Conservation (phyloP, 352 stramenopile species). For the Globisporangium abappressorium region DNA sequence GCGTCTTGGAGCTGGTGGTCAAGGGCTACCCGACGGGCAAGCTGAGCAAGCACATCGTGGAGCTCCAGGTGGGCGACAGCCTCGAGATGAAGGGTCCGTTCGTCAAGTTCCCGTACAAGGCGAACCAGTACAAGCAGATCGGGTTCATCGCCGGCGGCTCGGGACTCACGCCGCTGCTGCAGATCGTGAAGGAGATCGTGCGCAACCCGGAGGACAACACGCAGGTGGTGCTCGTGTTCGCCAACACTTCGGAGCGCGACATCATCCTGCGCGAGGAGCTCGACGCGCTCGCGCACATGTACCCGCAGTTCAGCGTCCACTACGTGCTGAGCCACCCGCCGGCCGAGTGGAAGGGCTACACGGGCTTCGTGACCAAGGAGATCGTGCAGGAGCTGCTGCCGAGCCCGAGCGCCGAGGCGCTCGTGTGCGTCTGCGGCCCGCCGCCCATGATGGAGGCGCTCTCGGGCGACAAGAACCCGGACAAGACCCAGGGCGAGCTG, state of each 20-base stretch:
- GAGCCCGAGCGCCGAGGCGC: slow-evolving; percentile 62
- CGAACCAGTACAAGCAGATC: slow-evolving; percentile 89
- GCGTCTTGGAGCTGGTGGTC: slow-evolving; percentile 85
- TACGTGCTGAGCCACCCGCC: slow-evolving; percentile 72
- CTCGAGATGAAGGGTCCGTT: slow-evolving; percentile 91
- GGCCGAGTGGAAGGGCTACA: slow-evolving; percentile 61
- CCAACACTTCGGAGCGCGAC: slow-evolving; percentile 82
- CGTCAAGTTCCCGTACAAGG: slow-evolving; percentile 79
- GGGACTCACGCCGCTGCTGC: slow-evolving; percentile 89
- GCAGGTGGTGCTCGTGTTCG: slow-evolving; percentile 83
- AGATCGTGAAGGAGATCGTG: slow-evolving; percentile 82
- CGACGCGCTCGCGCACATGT: slow-evolving; percentile 75
- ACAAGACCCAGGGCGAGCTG: slow-evolving; percentile 83
- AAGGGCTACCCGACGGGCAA: slow-evolving; percentile 86
- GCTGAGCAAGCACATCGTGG: slow-evolving; percentile 85
- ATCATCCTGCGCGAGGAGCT: slow-evolving; percentile 89
- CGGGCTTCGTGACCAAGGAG: slow-evolving; percentile 77
- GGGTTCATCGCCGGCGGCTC: slow-evolving; percentile 90
- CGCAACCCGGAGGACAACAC: slow-evolving; percentile 81
- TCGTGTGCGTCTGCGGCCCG: slow-evolving; percentile 87
- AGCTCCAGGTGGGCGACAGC: slow-evolving; percentile 80
- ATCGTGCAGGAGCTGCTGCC: slow-evolving; percentile 73
- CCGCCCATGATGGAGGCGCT: slow-evolving; percentile 89
- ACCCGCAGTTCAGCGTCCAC: slow-evolving; percentile 73
- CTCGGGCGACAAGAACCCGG: slow-evolving; percentile 83